A percentile compares a stretch with the other conserved stretches of the same genome.
Evolutionary conservation across 1,284 basidiomycete genomes (phyloP).

Genomic region (Heterobasidion irregulare): DNA sequence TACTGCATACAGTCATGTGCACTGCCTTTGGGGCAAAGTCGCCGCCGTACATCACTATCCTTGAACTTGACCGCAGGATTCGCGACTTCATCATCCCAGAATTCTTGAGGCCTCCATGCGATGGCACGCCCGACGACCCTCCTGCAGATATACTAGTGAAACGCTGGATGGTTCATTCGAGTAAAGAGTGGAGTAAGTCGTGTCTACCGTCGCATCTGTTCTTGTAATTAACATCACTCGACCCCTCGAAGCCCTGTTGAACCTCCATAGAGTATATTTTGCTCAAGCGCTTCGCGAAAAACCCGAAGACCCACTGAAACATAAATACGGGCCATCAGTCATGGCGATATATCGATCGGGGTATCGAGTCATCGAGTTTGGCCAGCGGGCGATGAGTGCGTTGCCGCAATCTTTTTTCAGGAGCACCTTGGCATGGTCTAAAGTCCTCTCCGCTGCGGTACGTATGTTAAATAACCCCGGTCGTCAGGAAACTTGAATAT

Average conservation of each 20-base stretch:
- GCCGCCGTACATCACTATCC: slow-evolving; percentile 34
- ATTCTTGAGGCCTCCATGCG: slow-evolving; percentile 31
- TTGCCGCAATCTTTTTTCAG: slow-evolving; percentile 34
- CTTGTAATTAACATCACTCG: neutral
- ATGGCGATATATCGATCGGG: slow-evolving; percentile 64
- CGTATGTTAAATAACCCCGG: slow-evolving; percentile 18
- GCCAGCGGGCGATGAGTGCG: slow-evolving; percentile 31
- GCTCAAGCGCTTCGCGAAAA: slow-evolving; percentile 54
- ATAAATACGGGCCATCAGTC: slow-evolving; percentile 59
- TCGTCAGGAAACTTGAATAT: neutral
- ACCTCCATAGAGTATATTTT: slow-evolving; percentile 62
- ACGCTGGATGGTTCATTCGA: slow-evolving; percentile 37
- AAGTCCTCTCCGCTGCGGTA: slow-evolving; percentile 52
- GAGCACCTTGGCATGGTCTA: slow-evolving; percentile 50
- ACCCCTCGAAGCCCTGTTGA: slow-evolving; percentile 44
- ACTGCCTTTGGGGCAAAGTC: slow-evolving; percentile 45
- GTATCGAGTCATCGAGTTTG: slow-evolving; percentile 48
- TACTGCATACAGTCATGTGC: slow-evolving; percentile 43
- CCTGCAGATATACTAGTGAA: slow-evolving; percentile 26
- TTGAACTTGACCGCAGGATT: slow-evolving; percentile 34
- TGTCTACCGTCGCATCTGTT: slow-evolving; percentile 3
- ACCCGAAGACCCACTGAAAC: slow-evolving; percentile 45
- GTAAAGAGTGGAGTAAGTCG: slow-evolving; percentile 57
- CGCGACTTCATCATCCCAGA: slow-evolving; percentile 41
- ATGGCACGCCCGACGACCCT: slow-evolving; percentile 12